Evolutionary conservation across 495 filamentous ascomycete genomes (phyloP), one percentile per base, ranked within the genome.

Genomic region (Annulohypoxylon maeteangense): DNA sequence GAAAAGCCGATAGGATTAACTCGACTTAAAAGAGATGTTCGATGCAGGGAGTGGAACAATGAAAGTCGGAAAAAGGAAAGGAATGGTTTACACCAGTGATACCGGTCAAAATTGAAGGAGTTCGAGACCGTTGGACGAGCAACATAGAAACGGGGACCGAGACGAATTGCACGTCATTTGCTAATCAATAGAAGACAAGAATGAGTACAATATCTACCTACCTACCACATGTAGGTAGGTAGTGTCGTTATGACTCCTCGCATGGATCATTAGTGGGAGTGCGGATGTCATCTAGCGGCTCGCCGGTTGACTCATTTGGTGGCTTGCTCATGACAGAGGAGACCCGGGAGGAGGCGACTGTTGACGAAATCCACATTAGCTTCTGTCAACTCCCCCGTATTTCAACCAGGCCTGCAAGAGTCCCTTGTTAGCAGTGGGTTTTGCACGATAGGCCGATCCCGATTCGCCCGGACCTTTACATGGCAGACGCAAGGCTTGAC

Each of bases 251-350:
- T 54, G 12, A n/a, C 34, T 59, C 45, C 32, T 40, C 58, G 45
- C 51, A 44, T 7, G 32, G 68, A 40, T 71, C 50, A 12, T 48
- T 62, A 22, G 51, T 23, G 6, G 25, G 32, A 16, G n/a, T 42
- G n/a, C n/a, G n/a, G n/a, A n/a, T n/a, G n/a, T n/a, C 40, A 4
- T 54, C 29, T 25, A 18, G 18, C 59, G 38, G 60, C 55, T 72
- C 32, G 61, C 70, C 65, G 70, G 56, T 73, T 73, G 70, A 73
- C 70, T 73, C 70, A 73, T 67, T 11, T n/a, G 36, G 27, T 29
- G 12, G 7, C 18, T 38, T 20, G 53, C 34, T 48, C 53, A 65
- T 54, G 60, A 68, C 63, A 63, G 53, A 66, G 62, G 23, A 50
- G 31, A 60, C 45, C 51, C 58, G 59, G 65, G 61, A 34, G 23